Evolutionary conservation across 768 basidiomycete species (phyloP).

Genomic region (Fistulinella prunicolor): DNA sequence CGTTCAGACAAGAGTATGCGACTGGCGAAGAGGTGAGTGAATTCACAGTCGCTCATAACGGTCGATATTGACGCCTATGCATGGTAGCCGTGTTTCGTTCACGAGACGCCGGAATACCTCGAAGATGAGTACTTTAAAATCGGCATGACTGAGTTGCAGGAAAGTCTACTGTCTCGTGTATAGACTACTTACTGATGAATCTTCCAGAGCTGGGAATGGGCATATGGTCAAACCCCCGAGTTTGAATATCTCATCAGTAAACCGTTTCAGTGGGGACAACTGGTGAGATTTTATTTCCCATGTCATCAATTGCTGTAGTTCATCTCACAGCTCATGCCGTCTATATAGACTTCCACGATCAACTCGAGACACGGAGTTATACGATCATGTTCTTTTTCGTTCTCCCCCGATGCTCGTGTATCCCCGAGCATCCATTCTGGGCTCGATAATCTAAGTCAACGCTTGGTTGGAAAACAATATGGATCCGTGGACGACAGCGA

Average conservation of each 20-base stretch:
- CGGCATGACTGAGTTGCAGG: constrained; percentile 74
- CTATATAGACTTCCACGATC: constrained; percentile 41
- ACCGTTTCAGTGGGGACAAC: constrained; percentile 51
- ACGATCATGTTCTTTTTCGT: constrained; percentile 40
- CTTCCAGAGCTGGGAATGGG: constrained; percentile 88
- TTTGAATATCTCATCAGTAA: constrained; percentile 62
- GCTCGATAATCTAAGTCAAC: constrained; percentile 24
- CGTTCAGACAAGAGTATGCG: constrained; percentile 63
- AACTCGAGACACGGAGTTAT: constrained; percentile 67
- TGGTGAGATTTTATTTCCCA: constrained; percentile 34
- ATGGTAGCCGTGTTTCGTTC: constrained; percentile 39
- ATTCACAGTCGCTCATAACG: not conserved
- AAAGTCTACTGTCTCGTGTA: constrained; percentile 29
- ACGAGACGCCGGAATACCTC: constrained; percentile 44
- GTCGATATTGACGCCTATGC: not conserved
- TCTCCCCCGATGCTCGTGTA: constrained; percentile 19
- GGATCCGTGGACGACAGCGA: constrained; percentile 34
- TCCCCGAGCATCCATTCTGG: not conserved
- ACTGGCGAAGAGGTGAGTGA: constrained; percentile 34
- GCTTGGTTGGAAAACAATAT: constrained; percentile 37
- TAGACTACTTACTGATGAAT: not conserved
- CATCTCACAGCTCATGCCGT: not conserved
- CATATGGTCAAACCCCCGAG: constrained; percentile 90
- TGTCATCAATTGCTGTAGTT: not conserved
- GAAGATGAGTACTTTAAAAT: constrained; percentile 57